These are phyloP conservation scores for Fusarium aywerte DNA, from an alignment of 2,329 filamentous ascomycete genomes.

Conservation along the genomic window DNA sequence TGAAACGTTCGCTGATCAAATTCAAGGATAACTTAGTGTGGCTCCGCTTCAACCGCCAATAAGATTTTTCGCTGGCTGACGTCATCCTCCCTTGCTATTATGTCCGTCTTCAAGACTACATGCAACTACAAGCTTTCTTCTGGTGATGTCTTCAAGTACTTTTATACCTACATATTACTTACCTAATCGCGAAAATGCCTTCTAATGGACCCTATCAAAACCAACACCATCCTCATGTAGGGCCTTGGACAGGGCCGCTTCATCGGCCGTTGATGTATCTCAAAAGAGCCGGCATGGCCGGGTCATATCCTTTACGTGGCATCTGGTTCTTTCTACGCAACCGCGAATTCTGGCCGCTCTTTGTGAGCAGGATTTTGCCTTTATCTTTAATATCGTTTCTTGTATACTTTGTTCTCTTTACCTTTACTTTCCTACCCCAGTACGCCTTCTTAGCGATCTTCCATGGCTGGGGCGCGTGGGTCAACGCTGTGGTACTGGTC, in stretches of 20 bases:
- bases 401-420: constrained; percentile 86
- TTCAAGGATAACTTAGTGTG: constrained; percentile 6
- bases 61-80: constrained; percentile 30
- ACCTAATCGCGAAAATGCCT: constrained; percentile 32
- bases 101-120: constrained; percentile 9
- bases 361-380: constrained; percentile 80
- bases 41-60: constrained; percentile 5
- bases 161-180: background rate
- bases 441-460: constrained; percentile 90
- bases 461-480: constrained; percentile 87
- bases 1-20: background rate
- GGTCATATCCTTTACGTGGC: constrained; percentile 72
- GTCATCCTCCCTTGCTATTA: constrained; percentile 8
- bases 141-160: constrained; percentile 29
- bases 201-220: constrained; percentile 13
- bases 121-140: background rate
- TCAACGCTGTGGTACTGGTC: constrained; percentile 87
- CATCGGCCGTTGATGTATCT: constrained; percentile 56
- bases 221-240: constrained; percentile 25
- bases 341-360: constrained; percentile 83
- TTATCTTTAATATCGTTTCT: constrained; percentile 83
- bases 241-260: constrained; percentile 41
- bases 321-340: constrained; percentile 84
- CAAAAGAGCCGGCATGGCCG: constrained; percentile 58
- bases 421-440: constrained; percentile 89